phyloP scores from a whole-genome alignment of 345 rosid species.

The Salix exigua region DNA sequence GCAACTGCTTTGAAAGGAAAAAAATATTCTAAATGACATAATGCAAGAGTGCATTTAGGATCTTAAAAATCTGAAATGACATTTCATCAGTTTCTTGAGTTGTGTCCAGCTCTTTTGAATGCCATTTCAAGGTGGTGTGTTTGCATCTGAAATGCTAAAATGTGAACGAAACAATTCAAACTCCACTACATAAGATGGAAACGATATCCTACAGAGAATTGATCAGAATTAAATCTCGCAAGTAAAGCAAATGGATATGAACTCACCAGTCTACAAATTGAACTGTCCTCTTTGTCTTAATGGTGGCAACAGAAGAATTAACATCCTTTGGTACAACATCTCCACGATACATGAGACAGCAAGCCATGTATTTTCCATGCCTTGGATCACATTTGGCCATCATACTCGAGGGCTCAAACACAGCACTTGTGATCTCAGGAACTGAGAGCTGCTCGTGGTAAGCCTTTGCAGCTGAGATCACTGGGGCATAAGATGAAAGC shows the following conservation, averaged over 20 bases:
- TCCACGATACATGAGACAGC: conserved; percentile 82
- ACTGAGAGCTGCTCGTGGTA: conserved; percentile 74
- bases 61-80: no score
- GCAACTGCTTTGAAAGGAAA: no score
- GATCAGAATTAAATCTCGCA: background rate
- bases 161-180: no score
- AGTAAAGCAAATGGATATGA: background rate
- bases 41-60: no score
- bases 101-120: no score
- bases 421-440: conserved; percentile 72
- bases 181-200: background rate
- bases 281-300: conserved; percentile 74
- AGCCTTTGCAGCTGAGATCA: conserved; percentile 76
- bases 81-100: no score
- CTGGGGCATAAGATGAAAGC: conserved; percentile 82
- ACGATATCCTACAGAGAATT: background rate
- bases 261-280: conserved; percentile 85
- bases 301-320: conserved; percentile 66
- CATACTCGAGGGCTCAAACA: conserved; percentile 78
- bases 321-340: conserved; percentile 82
- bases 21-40: background rate
- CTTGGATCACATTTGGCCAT: conserved; percentile 91
- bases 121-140: background rate
- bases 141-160: no score
- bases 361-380: conserved; percentile 86